Conservation (phyloP, 805 yeast species). For the Candida broadrunensis region DNA sequence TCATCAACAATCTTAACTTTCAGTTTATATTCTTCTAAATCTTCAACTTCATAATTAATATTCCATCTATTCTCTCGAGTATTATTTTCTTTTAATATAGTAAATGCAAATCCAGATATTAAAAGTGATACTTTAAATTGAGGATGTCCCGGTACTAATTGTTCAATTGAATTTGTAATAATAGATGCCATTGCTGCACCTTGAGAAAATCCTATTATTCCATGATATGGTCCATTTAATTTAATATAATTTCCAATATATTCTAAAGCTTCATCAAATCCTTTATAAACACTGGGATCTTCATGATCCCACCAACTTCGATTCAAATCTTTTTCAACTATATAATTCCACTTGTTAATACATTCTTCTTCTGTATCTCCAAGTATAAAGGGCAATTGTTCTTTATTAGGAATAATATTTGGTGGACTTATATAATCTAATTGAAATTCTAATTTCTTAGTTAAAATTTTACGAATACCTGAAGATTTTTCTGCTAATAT, state of each 20-base stretch:
- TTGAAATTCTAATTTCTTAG: conserved; percentile 21
- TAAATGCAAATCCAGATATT: conserved; percentile 36
- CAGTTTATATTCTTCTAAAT: conserved; percentile 17
- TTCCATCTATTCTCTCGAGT: conserved; percentile 8
- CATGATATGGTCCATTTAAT: conserved; percentile 40
- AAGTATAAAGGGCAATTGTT: conserved; percentile 27
- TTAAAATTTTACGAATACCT: conserved; percentile 25
- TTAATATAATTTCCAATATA: conserved; percentile 24
- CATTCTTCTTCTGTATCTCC: conserved; percentile 24
- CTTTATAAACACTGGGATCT: conserved; percentile 17
- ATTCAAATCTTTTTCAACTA: conserved; percentile 25
- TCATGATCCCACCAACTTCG: conserved; percentile 37
- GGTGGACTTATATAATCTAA: conserved; percentile 36
- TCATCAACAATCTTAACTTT: conserved; percentile 16
- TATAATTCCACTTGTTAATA: conserved; percentile 25
- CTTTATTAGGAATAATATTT: conserved; percentile 16
- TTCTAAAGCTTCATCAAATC: conserved; percentile 25
- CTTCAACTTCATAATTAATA: conserved; percentile 17
- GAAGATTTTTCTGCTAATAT: conserved; percentile 31
- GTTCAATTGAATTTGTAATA: conserved; percentile 19
- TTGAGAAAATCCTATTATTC: conserved; percentile 41
- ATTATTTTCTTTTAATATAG: conserved; percentile 17
- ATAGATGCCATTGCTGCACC: conserved; percentile 40
- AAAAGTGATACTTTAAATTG: conserved; percentile 25
- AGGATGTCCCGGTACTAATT: conserved; percentile 20